A percentile compares a stretch with the other conserved stretches of the same genome.
Conservation (phyloP, 139 green algal genomes). For the Picochlorum sp. region DNA sequence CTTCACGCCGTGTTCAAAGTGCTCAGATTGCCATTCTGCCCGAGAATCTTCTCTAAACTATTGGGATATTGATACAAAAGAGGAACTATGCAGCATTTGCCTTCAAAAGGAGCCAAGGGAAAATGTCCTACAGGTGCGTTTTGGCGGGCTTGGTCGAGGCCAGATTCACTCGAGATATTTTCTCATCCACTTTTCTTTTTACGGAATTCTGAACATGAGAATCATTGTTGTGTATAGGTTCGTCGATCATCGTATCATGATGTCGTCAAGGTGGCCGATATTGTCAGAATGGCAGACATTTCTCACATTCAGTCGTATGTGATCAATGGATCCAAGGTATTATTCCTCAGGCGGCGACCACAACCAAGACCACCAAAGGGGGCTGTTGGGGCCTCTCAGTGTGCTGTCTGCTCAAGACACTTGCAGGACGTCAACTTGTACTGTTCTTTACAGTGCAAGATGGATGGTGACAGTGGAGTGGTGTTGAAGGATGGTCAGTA, state of each 20-base stretch:
- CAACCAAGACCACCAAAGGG: slow-evolving; percentile 49
- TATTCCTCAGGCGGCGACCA: slow-evolving; percentile 68
- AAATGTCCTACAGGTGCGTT: slow-evolving; percentile 11
- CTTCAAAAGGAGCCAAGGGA: slow-evolving; percentile 2
- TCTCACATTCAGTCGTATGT: slow-evolving; percentile 68
- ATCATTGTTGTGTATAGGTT: slow-evolving; percentile 30
- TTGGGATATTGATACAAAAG: slow-evolving; percentile 3
- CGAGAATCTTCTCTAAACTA: background rate
- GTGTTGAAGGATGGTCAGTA: too few relatives aligned
- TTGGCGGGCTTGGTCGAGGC: background rate
- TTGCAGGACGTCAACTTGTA: slow-evolving; percentile 31
- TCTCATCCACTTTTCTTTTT: background rate
- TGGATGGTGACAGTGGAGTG: slow-evolving; percentile 10
- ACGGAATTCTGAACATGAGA: background rate
- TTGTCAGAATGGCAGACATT: slow-evolving; percentile 45
- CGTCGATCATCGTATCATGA: slow-evolving; percentile 73
- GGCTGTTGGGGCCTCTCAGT: slow-evolving; percentile 19
- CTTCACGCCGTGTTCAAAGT: slow-evolving; percentile 6
- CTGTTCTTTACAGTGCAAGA: slow-evolving; percentile 40
- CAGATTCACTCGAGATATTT: background rate
- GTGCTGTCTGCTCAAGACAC: slow-evolving; percentile 29
- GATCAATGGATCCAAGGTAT: slow-evolving; percentile 69
- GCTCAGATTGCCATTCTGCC: background rate
- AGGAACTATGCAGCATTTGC: slow-evolving; percentile 2
- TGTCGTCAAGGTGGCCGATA: slow-evolving; percentile 65